phyloP scores from a whole-genome alignment of 768 basidiomycete genomes.

The Chalciporus pseudorubinellus region DNA sequence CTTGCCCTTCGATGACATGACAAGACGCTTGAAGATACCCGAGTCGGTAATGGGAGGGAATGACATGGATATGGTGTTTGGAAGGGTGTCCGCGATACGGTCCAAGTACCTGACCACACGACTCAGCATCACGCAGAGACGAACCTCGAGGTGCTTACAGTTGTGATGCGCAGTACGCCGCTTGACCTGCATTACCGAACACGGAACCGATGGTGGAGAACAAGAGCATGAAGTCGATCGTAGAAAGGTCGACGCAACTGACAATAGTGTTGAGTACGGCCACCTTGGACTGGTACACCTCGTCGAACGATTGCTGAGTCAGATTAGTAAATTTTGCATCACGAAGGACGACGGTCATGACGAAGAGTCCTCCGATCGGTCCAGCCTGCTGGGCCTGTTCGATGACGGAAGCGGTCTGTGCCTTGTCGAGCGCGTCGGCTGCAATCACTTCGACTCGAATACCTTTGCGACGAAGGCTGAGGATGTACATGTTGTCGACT shows the following conservation, averaged over 20 bases:
- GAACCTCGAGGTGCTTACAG: conserved; percentile 1
- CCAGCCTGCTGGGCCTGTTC: conserved; percentile 20
- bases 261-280: conserved; percentile 18
- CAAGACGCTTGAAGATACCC: conserved; percentile 34
- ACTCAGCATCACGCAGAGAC: too few relatives aligned
- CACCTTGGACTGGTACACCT: conserved; percentile 24
- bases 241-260: conserved; percentile 12
- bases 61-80: conserved; percentile 34
- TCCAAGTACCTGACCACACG: conserved; percentile 19
- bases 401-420: conserved; percentile 24
- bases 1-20: conserved; percentile 24
- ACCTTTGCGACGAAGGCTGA: conserved; percentile 21
- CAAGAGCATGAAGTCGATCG: conserved; percentile 32
- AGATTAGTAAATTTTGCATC: conserved; percentile 34
- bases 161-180: conserved; percentile 24
- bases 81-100: conserved; percentile 28
- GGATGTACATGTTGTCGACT: conserved; percentile 29
- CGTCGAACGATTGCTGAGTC: conserved; percentile 31
- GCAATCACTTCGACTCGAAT: conserved; percentile 28
- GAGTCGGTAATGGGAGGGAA: conserved; percentile 36
- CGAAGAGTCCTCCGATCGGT: conserved; percentile 32
- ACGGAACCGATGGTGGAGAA: conserved; percentile 36
- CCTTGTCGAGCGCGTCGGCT: conserved; percentile 23
- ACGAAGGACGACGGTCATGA: conserved; percentile 36
- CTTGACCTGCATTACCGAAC: conserved; percentile 29